phyloP scores from a whole-genome alignment of 2,329 filamentous ascomycete species.

The Cryphonectria japonica region DNA sequence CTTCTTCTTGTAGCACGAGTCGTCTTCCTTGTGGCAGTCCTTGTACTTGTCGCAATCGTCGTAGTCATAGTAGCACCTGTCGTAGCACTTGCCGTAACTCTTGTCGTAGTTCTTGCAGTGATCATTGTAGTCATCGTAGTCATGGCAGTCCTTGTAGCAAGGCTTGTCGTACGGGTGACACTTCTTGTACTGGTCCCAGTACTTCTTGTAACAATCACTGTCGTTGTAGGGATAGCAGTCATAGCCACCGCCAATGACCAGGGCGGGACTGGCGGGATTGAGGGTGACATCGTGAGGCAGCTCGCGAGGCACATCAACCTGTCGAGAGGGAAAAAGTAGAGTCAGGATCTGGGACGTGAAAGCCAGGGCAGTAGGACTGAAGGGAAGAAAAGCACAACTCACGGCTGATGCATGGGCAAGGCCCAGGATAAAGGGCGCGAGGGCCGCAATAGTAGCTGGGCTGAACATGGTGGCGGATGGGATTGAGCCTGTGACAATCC shows the following conservation, averaged over 20 bases:
- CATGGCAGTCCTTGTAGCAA: constrained; percentile 22
- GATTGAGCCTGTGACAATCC: too few species aligned
- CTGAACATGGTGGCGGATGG: constrained; percentile 22
- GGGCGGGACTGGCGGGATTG: not conserved
- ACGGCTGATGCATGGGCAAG: constrained; percentile 15
- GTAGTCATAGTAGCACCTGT: constrained; percentile 17
- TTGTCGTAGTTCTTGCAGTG: constrained; percentile 17
- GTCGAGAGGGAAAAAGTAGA: not conserved
- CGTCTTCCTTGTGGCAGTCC: constrained; percentile 13
- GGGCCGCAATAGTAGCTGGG: constrained; percentile 12
- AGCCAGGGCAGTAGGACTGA: not conserved
- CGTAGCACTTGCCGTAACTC: constrained; percentile 13
- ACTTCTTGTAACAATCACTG: constrained; percentile 16
- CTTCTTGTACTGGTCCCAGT: constrained; percentile 16
- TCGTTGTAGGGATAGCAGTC: constrained; percentile 19
- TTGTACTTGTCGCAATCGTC: constrained; percentile 19
- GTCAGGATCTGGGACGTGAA: constrained; percentile 1
- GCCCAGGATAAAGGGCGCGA: constrained; percentile 20
- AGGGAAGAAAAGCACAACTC: not conserved
- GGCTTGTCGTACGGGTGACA: constrained; percentile 23
- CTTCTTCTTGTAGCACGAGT: constrained; percentile 16
- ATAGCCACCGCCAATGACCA: constrained; percentile 4
- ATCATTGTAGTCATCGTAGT: constrained; percentile 21
- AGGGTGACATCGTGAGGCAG: constrained; percentile 11
- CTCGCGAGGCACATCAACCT: not conserved